A percentile compares a stretch with the other conserved stretches of the same genome.
These are phyloP conservation scores for Saccharomyces hybrid DNA, from an alignment of 1,139 yeast genomes.

Conservation along the genomic window DNA sequence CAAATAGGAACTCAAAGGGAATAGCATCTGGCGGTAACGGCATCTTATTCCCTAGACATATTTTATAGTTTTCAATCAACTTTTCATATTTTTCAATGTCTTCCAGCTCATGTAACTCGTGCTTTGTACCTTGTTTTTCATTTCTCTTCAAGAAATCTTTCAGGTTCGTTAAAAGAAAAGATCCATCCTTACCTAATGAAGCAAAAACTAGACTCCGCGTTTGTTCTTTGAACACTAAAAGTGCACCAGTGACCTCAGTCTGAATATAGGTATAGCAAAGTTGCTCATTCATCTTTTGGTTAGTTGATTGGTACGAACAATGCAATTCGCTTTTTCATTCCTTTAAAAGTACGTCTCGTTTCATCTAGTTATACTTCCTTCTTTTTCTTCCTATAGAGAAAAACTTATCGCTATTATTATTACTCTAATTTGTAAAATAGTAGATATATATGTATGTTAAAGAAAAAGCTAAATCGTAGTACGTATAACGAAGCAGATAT, in stretches of 20 bases:
- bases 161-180: constrained; percentile 8
- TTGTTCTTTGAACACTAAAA: constrained; percentile 9
- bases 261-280: constrained; percentile 12
- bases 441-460: too few relatives aligned
- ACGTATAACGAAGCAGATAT: background rate
- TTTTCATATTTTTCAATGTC: background rate
- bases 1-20: constrained; percentile 19
- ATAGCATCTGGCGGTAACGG: constrained; percentile 1
- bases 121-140: constrained; percentile 7
- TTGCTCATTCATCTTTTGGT: constrained; percentile 5
- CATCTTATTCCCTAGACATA: background rate
- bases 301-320: background rate
- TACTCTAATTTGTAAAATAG: background rate
- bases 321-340: too few relatives aligned
- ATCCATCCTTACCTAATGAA: constrained; percentile 14
- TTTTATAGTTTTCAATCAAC: constrained; percentile 3
- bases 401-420: too few relatives aligned
- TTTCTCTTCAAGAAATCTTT: constrained; percentile 12
- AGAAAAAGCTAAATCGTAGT: background rate
- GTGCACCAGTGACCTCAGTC: constrained; percentile 8
- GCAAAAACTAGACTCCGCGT: constrained; percentile 15
- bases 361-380: background rate
- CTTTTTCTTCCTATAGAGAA: too few relatives aligned
- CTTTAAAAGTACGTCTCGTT: too few relatives aligned
- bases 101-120: constrained; percentile 2